Base-by-base conservation (phyloP, 192 early-diverging fungal genomes). In the Paraglomus brasilianum region DNA sequence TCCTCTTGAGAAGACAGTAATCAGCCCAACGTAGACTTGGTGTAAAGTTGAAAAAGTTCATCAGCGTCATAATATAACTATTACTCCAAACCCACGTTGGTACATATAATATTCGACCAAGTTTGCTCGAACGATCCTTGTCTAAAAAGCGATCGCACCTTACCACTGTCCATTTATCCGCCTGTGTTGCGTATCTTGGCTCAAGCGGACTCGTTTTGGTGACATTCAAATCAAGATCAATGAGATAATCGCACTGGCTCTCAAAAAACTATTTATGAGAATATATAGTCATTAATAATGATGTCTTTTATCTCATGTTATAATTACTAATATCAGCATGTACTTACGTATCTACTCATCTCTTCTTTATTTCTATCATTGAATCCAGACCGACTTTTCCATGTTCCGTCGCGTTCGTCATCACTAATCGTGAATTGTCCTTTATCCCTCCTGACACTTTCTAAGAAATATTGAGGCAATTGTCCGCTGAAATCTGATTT, bases 401-500 rank as follows among this genome's bases (percentile, higher is more conserved):
- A 76, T 49, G 77, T 61, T 60, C 79, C 80, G 24, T 52, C 46
- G 6, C 22, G 61, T 42, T 42, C 13, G 15, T 43, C 21, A 58
- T 15, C n/a, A n/a, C n/a, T 41, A 9, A 47, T 49, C 6, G 50
- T 48, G 0, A 9, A 36, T 15, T 49, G 22, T 47, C 63, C 51
- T 41, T 69, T 66, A 15, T 70, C 62, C 14, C 66, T 47, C 6
- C 52, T 21, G 19, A 47, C 45, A 14, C 74, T 74, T 48, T 92
- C 85, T 4, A 69, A 50, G 72, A 91, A 99, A 42, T 91, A 83
- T 43, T 89, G 89, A 0, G 97, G 97, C 45, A 99, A 76, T 40
- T 91, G 83, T 19, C 95, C 95, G 8, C 77, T 73, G 73, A 94
- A 96, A 10, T 81, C 75, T 60, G 83, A 82, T 71, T 81, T 67